Conservation (phyloP, 2,329 filamentous ascomycete species). For the Aspergillus ruber region DNA sequence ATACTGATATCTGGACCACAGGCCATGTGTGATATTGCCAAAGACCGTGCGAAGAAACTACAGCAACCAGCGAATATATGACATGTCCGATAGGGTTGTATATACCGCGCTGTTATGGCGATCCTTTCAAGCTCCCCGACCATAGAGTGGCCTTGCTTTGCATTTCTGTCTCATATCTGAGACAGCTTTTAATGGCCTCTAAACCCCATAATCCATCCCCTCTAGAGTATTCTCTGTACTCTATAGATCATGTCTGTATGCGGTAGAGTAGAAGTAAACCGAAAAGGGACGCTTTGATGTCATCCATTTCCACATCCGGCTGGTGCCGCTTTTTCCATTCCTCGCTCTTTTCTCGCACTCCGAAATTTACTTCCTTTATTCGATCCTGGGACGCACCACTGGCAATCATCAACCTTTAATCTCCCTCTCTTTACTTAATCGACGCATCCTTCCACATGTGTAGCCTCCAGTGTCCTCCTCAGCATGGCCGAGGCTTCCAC, state of each 20-base stretch:
- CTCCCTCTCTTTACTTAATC: background rate
- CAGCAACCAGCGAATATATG: slow-evolving; percentile 10
- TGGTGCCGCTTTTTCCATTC: too few relatives aligned
- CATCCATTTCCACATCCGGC: too few relatives aligned
- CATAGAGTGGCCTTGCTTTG: too few relatives aligned
- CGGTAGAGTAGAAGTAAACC: too few relatives aligned
- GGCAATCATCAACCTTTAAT: background rate
- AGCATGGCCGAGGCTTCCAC: slow-evolving; percentile 29
- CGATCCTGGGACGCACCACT: too few relatives aligned
- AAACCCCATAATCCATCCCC: background rate
- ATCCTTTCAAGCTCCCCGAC: too few relatives aligned
- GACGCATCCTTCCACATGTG: slow-evolving; percentile 14
- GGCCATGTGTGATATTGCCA: slow-evolving; percentile 90
- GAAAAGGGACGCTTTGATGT: too few relatives aligned
- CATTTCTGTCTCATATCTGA: too few relatives aligned
- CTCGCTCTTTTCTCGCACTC: too few relatives aligned
- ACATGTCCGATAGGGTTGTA: background rate
- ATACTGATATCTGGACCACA: slow-evolving; percentile 24
- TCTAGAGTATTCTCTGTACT: slow-evolving; percentile 3
- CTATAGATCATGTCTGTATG: background rate
- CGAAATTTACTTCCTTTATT: too few relatives aligned
- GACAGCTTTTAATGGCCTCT: too few relatives aligned
- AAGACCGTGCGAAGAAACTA: slow-evolving; percentile 67
- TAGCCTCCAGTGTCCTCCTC: slow-evolving; percentile 10
- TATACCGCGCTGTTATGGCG: too few relatives aligned